Conservation (phyloP, 2,329 filamentous ascomycete species). For the Bipolaris cookei region DNA sequence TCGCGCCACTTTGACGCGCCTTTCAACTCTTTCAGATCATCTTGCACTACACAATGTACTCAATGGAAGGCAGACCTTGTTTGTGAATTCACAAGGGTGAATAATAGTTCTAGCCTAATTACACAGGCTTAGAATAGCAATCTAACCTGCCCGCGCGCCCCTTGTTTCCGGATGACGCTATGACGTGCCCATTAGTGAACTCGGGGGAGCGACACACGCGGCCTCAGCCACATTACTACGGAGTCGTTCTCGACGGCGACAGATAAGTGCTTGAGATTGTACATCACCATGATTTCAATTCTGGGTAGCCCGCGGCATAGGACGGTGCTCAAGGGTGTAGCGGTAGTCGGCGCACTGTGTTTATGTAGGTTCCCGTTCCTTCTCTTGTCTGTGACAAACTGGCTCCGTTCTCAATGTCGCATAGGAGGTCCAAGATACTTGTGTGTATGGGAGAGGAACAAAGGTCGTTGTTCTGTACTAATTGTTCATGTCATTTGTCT, state of each 20-base stretch:
- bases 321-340: conserved; percentile 4
- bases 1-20: background rate
- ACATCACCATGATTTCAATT: conserved; percentile 5
- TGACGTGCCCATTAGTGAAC: conserved; percentile 8
- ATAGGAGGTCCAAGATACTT: background rate
- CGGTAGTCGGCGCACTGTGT: conserved; percentile 4
- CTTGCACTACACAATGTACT: background rate
- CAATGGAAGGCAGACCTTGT: background rate
- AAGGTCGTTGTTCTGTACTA: background rate
- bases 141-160: too few species aligned
- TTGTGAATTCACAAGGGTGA: background rate
- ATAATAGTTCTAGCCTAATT: background rate
- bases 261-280: background rate
- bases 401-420: background rate
- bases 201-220: background rate
- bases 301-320: conserved; percentile 9
- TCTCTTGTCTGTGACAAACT: background rate
- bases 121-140: conserved; percentile 1
- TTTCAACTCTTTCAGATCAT: background rate
- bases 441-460: background rate
- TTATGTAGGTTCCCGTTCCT: conserved; percentile 12
- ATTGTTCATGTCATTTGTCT: conserved; percentile 1
- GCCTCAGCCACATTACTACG: background rate
- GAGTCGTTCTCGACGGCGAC: background rate
- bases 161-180: conserved; percentile 10